Evolutionary conservation across 352 stramenopile species (phyloP), one percentile per base, ranked within the genome.

Genomic region (Paralagenidium karlingii): DNA sequence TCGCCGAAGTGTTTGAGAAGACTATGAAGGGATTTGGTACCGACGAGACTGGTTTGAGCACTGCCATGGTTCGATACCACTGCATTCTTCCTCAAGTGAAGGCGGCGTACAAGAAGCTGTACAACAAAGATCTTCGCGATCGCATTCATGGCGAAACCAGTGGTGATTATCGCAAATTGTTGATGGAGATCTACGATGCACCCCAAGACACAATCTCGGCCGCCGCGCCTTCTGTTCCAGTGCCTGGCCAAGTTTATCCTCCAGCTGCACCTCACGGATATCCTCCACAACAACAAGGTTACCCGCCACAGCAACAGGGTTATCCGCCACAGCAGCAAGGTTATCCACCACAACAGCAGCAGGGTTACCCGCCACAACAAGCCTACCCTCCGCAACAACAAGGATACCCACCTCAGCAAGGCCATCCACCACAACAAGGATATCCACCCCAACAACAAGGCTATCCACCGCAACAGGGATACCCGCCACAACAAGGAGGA

Each of bases 11-110:
- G 19, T 80, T 83, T 49, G 69, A 83, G 38, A 68, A 66, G 39
- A 82, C 67, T 5, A 76, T 83, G 67, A 81, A 79, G 45, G 69
- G 64, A 15, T 74, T 82, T 38, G 69, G 65, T 10, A 82, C 64
- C 25, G 68, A 84, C 45, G 67, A 81, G 30, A 70, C 59, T 3
- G 53, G 49, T 8, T 41, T 83, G 2, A 81, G 63, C 41, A 74
- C 64, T 12, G 50, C 62, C 11, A 33, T 83, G 13, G 63, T 83
- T 42, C 66, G 69, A 24, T 83, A 79, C 44, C 62, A 80, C 29
- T 61, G 52, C 8, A 28, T 78, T 19, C 37, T 81, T 6, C 66
- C 63, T 6, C 37, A 81, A 12, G 62, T 81, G 5, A 75, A 80
- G 45, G 25, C 34, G 30, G 61, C 52, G 11, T 83, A 79, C 53